These are phyloP conservation scores for Penicillium turbatum DNA, from an alignment of 495 filamentous ascomycete genomes.

Conservation along the genomic window DNA sequence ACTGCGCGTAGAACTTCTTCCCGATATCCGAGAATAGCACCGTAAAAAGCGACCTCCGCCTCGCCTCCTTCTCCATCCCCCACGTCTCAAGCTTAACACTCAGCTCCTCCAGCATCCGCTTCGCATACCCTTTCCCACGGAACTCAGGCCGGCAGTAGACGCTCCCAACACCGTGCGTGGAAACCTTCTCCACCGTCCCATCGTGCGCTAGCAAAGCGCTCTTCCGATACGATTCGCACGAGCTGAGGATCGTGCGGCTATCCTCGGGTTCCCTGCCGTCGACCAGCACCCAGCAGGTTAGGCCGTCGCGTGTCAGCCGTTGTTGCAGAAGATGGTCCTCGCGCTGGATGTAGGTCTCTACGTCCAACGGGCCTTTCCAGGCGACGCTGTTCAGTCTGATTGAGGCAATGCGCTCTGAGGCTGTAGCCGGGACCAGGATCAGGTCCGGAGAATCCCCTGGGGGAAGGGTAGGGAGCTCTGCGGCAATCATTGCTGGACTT, in stretches of 20 bases:
- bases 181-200: slow-evolving; percentile 54
- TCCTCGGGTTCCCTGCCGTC: slow-evolving; percentile 46
- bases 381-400: slow-evolving; percentile 63
- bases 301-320: slow-evolving; percentile 61
- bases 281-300: slow-evolving; percentile 85
- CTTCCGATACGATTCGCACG: slow-evolving; percentile 83
- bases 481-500: slow-evolving; percentile 34
- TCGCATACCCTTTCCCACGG: slow-evolving; percentile 74
- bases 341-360: slow-evolving; percentile 69
- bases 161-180: slow-evolving; percentile 78
- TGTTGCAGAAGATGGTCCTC: slow-evolving; percentile 69
- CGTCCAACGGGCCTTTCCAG: slow-evolving; percentile 66
- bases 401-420: slow-evolving; percentile 56
- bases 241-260: slow-evolving; percentile 62
- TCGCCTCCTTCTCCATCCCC: slow-evolving; percentile 41
- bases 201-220: slow-evolving; percentile 54
- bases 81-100: slow-evolving; percentile 49
- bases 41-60: slow-evolving; percentile 52
- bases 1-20: slow-evolving; percentile 79
- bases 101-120: slow-evolving; percentile 61
- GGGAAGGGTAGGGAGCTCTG: slow-evolving; percentile 45
- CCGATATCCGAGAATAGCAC: slow-evolving; percentile 94
- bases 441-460: slow-evolving; percentile 56
- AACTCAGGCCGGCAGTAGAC: slow-evolving; percentile 76
- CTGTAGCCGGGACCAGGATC: slow-evolving; percentile 63